Evolutionary conservation across 192 early-diverging fungal species (phyloP), one percentile per base, ranked within the genome.

Genomic region (Rhizophagus sp.): DNA sequence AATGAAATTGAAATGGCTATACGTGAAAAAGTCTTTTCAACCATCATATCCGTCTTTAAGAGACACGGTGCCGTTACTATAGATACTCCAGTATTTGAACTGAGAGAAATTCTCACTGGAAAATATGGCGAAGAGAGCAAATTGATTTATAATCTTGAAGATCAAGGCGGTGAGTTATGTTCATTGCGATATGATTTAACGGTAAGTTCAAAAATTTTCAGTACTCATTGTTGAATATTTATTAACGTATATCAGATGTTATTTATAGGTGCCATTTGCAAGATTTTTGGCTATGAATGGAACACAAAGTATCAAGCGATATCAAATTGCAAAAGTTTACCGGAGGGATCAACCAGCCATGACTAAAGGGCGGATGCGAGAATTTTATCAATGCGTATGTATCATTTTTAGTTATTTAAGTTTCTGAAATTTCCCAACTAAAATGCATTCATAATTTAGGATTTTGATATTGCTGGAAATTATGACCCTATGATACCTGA

Each of bases 81-180:
- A 80, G 97, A 99, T 76, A 99, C 98, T 2, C 97, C 97, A 8
- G 97, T 99, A 67, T 99, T 98, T 87, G 97, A 99, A 87, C 90
- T 98, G 33, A 98, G 93, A 84, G 98, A 99, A 81, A 97, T 99
- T 76, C 89, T 99, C 9, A 83, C 93, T 17, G 97, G 97, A 76
- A 99, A 99, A 82, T 99, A 99, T 78, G 97, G 98, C 27, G 98
- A 99, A 86, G 98, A 99, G 87, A 94, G 93, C 84, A 99, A 99
- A 84, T 89, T 99, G 78, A 99, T 99, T 77, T 99, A 98, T 81
- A 97, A 99, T 85, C 86, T 99, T 44, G 89, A 94, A 80, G 97
- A 99, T 84, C 98, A 99, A 82, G 98, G 97, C 39, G 98, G 97
- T 27, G 97, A 98, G 83, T 87, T 93, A 81, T 98, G 95, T 78